Evolutionary conservation across 2,329 filamentous ascomycete species (phyloP), one percentile per base, ranked within the genome.

Genomic region (Alternaria tenuissima): DNA sequence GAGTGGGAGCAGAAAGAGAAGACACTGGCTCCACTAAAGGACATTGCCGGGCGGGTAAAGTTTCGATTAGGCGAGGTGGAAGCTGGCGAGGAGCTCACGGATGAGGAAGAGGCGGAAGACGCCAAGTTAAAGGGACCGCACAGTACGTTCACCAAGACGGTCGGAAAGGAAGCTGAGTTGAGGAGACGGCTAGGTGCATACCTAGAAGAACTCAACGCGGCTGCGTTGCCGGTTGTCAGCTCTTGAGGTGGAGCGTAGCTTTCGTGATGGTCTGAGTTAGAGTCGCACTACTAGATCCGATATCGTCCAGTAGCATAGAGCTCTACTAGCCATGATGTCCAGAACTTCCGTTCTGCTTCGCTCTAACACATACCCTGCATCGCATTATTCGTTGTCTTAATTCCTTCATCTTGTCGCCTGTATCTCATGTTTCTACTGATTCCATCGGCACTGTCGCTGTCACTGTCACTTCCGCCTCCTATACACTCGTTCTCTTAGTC

Each of bases 11-110:
- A 41, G 24, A 68, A 60, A 26, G 55, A 56, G 8, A 46, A 12
- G 26, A 34, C 65, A 38, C 39, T 69, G 16, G 22, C 20, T 20
- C 63, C 66, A 11, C 34, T 70, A 47, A 32, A 51, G 28, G 48
- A 11, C 5, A 49, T 68, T 18, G 57, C 26, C 24, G 53, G 44
- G 22, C 57, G 48, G 26, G 59, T 62, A 1, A 9, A 48, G 16
- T 61, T 69, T 24, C 20, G 24, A 9, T 26, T 66, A 34, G 66
- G 66, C 1, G 59, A 65, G 24, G 54, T 69, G 3, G 52, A 55
- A 20, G 52, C 61, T 2, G 57, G 47, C 2, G 24, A 44, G 3
- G 28, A 48, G 4, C 44, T 34, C 14, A 34, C 14, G 2, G 12
- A 34, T 34, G 32, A 34, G 32, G 11, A 34, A 6, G 32, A 16